Evolutionary conservation across 768 basidiomycete genomes (phyloP), one percentile per base, ranked within the genome.

Genomic region (Psilocybe tampanensis): DNA sequence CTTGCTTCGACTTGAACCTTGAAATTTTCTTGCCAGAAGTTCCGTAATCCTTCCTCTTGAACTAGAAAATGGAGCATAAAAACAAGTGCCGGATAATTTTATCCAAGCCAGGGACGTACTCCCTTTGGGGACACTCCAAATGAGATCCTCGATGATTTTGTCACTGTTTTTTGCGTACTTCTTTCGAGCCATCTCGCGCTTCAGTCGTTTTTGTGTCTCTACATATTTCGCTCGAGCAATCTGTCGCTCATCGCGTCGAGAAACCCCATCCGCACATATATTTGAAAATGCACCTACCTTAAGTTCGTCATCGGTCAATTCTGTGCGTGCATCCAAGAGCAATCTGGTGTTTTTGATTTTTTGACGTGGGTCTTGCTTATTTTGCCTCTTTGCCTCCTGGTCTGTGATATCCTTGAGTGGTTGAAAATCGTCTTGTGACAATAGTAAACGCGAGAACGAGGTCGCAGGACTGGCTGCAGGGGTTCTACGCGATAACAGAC

Each of bases 231-330:
- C 75, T 24, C 92, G 81, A 22, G 88, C 84, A 56, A 76, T 70
- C 88, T 90, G 17, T 45, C 22, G 11, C 17, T 22, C 41, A 22
- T 33, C 8, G 44, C 17, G 44, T 48, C 58, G 33, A 50, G 29
- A 39, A 26, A 18, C n/a, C n/a, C n/a, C n/a, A 18, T 26, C 23
- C 19, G 47, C 44, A 44, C 24, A 43, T 44, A 33, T 18, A 42
- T 39, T 21, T 34, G 2, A 36, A 49, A 23, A 23, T 68, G 58
- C 55, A 85, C 92, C 76, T 87, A 85, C 92, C 76, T 87, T 89
- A 43, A 94, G 75, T 71, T 94, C 90, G 3, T 90, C 87, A 56
- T 93, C 90, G 4, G 91, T 90, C 34, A 94, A 72, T 66, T 94
- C 92, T 5, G 86, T 94, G 58, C 90, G 80, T 4, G 79, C 72